Conservation (phyloP, 2,329 filamentous ascomycete species). For the Coniosporium tulheliwenetii region DNA sequence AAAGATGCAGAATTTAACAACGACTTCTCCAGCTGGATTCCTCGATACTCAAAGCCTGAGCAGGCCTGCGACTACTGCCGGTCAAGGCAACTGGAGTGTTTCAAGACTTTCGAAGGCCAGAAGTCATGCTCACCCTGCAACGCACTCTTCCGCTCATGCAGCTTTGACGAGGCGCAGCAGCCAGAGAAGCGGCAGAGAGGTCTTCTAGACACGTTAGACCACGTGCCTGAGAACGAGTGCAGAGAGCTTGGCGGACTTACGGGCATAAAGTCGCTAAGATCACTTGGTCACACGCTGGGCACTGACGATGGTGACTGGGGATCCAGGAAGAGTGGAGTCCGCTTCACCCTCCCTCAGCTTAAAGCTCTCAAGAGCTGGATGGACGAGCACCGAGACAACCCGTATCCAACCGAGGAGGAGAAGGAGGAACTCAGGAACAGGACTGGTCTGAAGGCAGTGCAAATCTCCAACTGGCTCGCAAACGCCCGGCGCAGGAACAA, state of each 20-base stretch:
- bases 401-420: conserved; percentile 78
- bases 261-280: conserved; percentile 21
- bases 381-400: conserved; percentile 61
- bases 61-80: conserved; percentile 32
- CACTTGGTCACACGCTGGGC: conserved; percentile 3
- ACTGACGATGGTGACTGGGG: conserved; percentile 17
- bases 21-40: conserved; percentile 30
- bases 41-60: conserved; percentile 27
- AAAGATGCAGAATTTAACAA: conserved; percentile 8
- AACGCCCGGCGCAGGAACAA: conserved; percentile 78
- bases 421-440: conserved; percentile 64
- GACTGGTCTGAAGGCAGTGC: conserved; percentile 66
- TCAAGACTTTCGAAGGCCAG: conserved; percentile 24
- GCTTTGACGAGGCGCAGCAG: conserved; percentile 18
- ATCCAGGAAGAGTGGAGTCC: conserved; percentile 46
- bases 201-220: conserved; percentile 30
- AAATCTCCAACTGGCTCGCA: conserved; percentile 86
- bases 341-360: conserved; percentile 68
- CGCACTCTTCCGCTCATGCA: conserved; percentile 31
- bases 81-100: conserved; percentile 30
- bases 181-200: conserved; percentile 16
- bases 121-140: conserved; percentile 29
- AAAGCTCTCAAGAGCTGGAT: conserved; percentile 77
- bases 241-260: neutral
- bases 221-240: conserved; percentile 24